Percentiles rank a stretch among this genome's conserved stretches.
Conservation (phyloP, 163 green algal species). For the Chlamydomonas reinhardtii region DNA sequence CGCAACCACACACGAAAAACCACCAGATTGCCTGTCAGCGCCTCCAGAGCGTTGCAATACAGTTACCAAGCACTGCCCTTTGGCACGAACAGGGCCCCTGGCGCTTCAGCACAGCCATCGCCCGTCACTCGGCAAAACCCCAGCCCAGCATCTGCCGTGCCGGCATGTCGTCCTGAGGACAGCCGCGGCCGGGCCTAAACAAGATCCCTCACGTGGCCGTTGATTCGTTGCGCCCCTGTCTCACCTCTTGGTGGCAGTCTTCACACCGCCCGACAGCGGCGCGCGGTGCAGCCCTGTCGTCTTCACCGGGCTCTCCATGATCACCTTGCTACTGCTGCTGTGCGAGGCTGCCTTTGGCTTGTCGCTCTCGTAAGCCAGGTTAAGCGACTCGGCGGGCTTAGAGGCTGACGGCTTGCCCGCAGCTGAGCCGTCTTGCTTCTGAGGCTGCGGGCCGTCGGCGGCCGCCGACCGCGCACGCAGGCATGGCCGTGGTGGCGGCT, state of each 20-base stretch:
- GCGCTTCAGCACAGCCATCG: too few species aligned
- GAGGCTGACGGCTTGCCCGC: neutral
- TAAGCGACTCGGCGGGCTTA: neutral
- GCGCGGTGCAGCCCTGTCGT: conserved; percentile 80
- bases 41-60: neutral
- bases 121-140: neutral
- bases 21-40: neutral
- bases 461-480: too few species aligned
- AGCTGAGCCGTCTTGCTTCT: neutral
- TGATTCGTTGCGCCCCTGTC: neutral
- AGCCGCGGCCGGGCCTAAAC: too few species aligned
- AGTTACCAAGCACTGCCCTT: too few species aligned
- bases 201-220: too few species aligned
- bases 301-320: conserved; percentile 59
- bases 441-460: neutral
- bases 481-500: too few species aligned
- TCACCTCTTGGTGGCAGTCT: conserved; percentile 87
- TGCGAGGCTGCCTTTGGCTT: neutral
- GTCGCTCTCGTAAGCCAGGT: conserved; percentile 27
- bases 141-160: too few species aligned
- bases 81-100: too few species aligned
- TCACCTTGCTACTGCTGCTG: neutral
- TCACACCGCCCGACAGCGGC: conserved; percentile 89
- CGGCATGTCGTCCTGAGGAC: too few species aligned
- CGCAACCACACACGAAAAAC: too few species aligned